Percentiles rank a stretch among this genome's conserved stretches.
These are phyloP conservation scores for Oryza nivara DNA, from an alignment of 176 grass and related monocot genomes.

Conservation along the genomic window DNA sequence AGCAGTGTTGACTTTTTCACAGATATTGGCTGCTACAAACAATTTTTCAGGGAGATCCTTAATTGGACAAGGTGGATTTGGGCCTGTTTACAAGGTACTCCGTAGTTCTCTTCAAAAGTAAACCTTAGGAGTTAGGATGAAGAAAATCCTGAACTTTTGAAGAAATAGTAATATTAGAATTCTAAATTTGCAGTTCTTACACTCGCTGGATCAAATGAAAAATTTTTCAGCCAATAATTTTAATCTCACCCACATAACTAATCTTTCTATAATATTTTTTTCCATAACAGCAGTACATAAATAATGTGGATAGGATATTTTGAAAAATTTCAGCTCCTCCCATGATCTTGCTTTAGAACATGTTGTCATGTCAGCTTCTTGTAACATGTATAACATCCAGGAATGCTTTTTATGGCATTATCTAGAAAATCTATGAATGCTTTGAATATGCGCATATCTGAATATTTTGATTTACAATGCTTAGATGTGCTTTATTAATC, in stretches of 20 bases:
- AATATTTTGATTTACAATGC: background rate
- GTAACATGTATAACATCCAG: no score
- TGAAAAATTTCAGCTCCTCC: background rate
- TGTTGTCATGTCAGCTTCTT: no score
- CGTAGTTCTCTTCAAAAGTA: background rate
- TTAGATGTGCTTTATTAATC: background rate
- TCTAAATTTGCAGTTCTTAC: background rate
- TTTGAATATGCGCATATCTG: no score
- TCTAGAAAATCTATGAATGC: no score
- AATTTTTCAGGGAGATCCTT: constrained; percentile 30
- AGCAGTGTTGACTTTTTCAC: background rate
- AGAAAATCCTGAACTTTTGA: background rate
- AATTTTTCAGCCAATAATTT: no score
- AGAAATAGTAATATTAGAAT: background rate
- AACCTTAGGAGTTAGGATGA: background rate
- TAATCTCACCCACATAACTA: no score
- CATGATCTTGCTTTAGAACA: no score
- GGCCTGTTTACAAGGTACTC: constrained; percentile 39
- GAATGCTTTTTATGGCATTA: no score
- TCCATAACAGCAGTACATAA: no score
- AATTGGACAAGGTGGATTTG: constrained; percentile 35
- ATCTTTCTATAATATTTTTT: no score
- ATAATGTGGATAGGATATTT: background rate
- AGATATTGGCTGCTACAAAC: constrained; percentile 30
- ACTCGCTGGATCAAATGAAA: background rate